Conservation (phyloP, 2,329 filamentous ascomycete genomes). For the Cladosporium sp. region DNA sequence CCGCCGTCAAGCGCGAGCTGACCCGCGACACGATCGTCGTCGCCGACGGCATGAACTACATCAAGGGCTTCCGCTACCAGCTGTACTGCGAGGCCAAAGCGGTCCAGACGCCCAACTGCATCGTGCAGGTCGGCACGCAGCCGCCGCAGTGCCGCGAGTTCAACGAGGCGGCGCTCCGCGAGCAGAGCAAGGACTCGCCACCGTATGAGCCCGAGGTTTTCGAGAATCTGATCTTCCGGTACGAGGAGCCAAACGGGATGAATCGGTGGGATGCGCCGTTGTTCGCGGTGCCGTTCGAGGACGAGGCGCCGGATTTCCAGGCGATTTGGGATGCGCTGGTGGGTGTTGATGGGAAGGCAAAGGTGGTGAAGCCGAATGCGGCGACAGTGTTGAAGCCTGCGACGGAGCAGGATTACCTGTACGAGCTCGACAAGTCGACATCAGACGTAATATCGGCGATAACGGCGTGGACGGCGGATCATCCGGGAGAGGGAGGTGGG, state of each 20-base stretch:
- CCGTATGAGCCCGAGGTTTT: slow-evolving; percentile 56
- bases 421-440: slow-evolving; percentile 71
- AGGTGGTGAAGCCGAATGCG: slow-evolving; percentile 65
- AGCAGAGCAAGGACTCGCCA: slow-evolving; percentile 29
- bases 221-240: slow-evolving; percentile 73
- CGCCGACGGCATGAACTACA: slow-evolving; percentile 76
- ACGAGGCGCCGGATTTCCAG: slow-evolving; percentile 60
- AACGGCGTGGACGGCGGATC: slow-evolving; percentile 60
- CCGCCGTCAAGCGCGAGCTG: slow-evolving; percentile 69
- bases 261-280: slow-evolving; percentile 77
- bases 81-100: slow-evolving; percentile 81
- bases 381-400: slow-evolving; percentile 64
- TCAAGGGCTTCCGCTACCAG: slow-evolving; percentile 85
- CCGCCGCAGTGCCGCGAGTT: slow-evolving; percentile 51
- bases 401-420: slow-evolving; percentile 65
- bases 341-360: slow-evolving; percentile 51
- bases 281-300: slow-evolving; percentile 72
- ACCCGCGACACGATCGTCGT: slow-evolving; percentile 69
- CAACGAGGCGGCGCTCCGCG: slow-evolving; percentile 48
- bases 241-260: slow-evolving; percentile 84
- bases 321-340: slow-evolving; percentile 68
- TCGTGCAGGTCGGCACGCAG: slow-evolving; percentile 58
- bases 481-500: slow-evolving; percentile 55
- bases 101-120: slow-evolving; percentile 65
- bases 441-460: slow-evolving; percentile 69